Base-by-base conservation (phyloP, 768 basidiomycete species). In the Bullera alba region DNA sequence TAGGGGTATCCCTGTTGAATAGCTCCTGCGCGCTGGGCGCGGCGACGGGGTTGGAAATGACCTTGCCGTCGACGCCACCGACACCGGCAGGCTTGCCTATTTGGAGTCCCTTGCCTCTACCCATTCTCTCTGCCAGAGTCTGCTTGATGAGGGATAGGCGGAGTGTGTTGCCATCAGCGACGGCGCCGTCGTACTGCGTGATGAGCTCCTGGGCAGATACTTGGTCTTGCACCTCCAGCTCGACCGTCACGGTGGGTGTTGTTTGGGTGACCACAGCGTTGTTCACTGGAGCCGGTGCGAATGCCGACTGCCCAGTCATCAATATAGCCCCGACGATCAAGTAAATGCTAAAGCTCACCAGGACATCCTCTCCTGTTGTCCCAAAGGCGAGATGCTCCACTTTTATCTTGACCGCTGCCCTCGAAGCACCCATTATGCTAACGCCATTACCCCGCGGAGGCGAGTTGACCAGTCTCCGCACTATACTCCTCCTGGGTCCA, bases 321-420 rank as follows among this genome's bases (percentile, higher is more conserved):
- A 6, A 3, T 41, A 29, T 34, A 54, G 53, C 38, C 42, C 16
- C 30, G 35, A 28, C 27, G 17, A 5, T 19, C 14, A 29, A 15
- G 5, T 27, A 25, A 14, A 4, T 8, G 25, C 3, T 45, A 38
- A 4, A 44, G 1, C 69, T 55, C 48, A 77, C 77, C 67, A 81
- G 80, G 42, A 90, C 87, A 69, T 90, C 87, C 15, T 84, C 86
- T 15, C 84, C 78, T 6, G 84, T 87, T 22, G 87, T 89, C 1
- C 87, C 87, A 10, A 74, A 73, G 8, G 83, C 84, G 21, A 90
- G 73, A 2, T 85, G 86, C 2, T 80, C 76, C 21, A 90, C 83
- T 65, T 87, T 80, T 0, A 90, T 81, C 29, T 54, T 58, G 3
- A 56, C 48, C 3, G 51, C 56, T 14, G 44, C 15, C 82, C 81